These are phyloP conservation scores for Dovyalis caffra DNA, from an alignment of 345 rosid species.

Conservation along the genomic window DNA sequence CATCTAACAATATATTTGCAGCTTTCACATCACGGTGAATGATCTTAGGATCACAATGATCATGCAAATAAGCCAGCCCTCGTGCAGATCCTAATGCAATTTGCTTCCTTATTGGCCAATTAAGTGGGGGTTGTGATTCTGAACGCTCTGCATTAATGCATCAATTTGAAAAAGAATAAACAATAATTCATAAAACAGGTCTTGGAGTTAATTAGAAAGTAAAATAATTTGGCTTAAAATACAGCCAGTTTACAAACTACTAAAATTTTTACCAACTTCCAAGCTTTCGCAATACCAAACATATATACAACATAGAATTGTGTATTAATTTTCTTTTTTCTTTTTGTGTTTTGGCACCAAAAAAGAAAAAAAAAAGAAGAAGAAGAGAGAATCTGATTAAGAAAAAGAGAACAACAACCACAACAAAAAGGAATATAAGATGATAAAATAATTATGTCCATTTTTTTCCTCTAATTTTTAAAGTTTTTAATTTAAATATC, in stretches of 20 bases:
- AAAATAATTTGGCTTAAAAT: neutral
- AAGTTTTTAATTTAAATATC: neutral
- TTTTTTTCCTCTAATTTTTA: neutral
- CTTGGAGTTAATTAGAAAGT: neutral
- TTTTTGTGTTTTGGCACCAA: neutral
- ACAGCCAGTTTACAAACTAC: neutral
- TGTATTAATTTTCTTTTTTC: neutral
- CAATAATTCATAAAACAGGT: neutral
- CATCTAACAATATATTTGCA: conserved; percentile 89
- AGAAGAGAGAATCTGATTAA: neutral
- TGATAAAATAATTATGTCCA: neutral
- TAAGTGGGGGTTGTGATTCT: conserved; percentile 50
- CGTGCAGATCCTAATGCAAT: conserved; percentile 86
- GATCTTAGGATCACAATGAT: conserved; percentile 90
- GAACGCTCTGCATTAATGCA: conserved; percentile 48
- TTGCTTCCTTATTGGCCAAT: conserved; percentile 67
- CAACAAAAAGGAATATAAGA: neutral
- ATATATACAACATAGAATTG: neutral
- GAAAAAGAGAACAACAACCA: neutral
- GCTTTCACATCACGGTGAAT: conserved; percentile 98
- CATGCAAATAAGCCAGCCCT: conserved; percentile 91
- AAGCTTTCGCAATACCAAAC: neutral
- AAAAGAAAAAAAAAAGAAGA: no score
- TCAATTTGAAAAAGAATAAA: conserved; percentile 8
- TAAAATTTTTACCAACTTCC: neutral